Conservation (phyloP, 1,284 basidiomycete genomes). For the Austroboletus sp. region DNA sequence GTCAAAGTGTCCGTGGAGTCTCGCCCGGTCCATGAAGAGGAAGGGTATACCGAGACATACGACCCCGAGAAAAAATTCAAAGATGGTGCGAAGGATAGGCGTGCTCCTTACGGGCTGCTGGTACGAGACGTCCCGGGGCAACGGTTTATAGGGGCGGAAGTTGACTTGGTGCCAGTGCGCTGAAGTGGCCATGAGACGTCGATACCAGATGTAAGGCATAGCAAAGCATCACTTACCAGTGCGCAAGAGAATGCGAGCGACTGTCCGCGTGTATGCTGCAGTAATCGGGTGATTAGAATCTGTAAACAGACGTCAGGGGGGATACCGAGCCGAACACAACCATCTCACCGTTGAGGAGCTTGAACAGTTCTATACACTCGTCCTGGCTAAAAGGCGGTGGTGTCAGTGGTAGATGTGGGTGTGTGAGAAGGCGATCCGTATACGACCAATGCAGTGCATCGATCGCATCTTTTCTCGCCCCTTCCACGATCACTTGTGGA, state of each 20-base stretch:
- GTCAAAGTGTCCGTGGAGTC: constrained; percentile 43
- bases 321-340: constrained; percentile 7
- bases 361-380: constrained; percentile 65
- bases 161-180: constrained; percentile 67
- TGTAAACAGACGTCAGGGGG: constrained; percentile 14
- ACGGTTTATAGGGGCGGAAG: constrained; percentile 56
- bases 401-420: constrained; percentile 38
- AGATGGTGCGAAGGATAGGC: constrained; percentile 43
- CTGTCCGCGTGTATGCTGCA: constrained; percentile 58
- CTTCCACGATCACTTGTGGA: constrained; percentile 38
- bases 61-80: constrained; percentile 54
- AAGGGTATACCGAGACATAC: constrained; percentile 70
- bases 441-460: constrained; percentile 70
- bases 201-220: not conserved
- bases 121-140: constrained; percentile 46
- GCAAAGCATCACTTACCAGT: constrained; percentile 43
- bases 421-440: constrained; percentile 63
- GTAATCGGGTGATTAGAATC: constrained; percentile 34
- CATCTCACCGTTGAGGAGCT: constrained; percentile 48
- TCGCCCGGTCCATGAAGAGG: constrained; percentile 52
- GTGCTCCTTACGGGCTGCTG: constrained; percentile 29
- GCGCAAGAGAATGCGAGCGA: constrained; percentile 61
- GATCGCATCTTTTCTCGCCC: constrained; percentile 56
- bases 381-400: constrained; percentile 63
- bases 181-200: constrained; percentile 25